Conservation (phyloP, 2,329 filamentous ascomycete species). For the Botryotinia globosa region DNA sequence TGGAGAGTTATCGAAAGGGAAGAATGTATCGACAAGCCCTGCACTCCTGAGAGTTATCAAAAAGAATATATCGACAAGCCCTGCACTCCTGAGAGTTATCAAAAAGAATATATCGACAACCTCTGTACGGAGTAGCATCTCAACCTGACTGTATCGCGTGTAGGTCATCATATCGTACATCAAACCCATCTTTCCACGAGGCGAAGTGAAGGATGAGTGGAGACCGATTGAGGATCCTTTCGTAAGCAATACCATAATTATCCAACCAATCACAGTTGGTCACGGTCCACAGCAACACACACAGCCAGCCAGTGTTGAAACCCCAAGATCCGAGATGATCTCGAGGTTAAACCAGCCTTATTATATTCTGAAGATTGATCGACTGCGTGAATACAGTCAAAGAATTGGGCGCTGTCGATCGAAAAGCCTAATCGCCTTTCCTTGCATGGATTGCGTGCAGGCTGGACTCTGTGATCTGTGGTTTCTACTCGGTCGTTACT, state of each 20-base stretch:
- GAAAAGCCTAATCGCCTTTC: neutral
- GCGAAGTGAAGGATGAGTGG: neutral
- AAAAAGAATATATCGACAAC: neutral
- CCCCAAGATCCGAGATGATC: neutral
- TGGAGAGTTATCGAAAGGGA: neutral
- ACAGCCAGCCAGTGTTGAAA: neutral
- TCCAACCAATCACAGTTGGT: neutral
- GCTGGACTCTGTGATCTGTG: neutral
- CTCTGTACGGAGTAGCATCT: neutral
- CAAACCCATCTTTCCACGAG: neutral
- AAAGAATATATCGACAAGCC: neutral
- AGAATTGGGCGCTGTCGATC: neutral
- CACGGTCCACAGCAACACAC: neutral
- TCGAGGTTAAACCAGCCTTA: slow-evolving; percentile 2
- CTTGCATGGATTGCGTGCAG: neutral
- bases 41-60: neutral
- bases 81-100: neutral
- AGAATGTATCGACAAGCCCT: neutral
- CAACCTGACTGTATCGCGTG: neutral
- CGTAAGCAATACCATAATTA: neutral
- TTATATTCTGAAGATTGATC: neutral
- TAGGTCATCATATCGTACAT: neutral
- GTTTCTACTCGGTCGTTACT: neutral
- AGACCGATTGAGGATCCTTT: neutral
- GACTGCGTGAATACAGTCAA: neutral